Percentiles rank a stretch among this genome's conserved stretches.
Conservation (phyloP, 768 basidiomycete genomes). For the Xerocomellus chrysenteron region DNA sequence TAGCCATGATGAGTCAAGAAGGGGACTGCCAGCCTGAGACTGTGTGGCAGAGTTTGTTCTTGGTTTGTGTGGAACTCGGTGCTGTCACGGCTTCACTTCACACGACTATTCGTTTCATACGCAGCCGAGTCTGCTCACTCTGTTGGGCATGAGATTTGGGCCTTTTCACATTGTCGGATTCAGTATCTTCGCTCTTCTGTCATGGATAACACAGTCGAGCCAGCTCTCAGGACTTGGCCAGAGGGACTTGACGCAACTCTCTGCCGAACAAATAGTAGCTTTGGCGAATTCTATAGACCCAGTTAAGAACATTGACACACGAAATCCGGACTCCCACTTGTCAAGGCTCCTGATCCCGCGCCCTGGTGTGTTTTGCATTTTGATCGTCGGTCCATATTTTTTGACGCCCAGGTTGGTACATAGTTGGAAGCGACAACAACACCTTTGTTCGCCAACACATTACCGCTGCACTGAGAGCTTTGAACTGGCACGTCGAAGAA, state of each 20-base stretch:
- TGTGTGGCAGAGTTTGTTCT: background rate
- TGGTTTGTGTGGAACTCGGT: background rate
- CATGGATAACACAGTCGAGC: constrained; percentile 26
- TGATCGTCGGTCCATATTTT: background rate
- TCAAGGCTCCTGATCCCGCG: constrained; percentile 86
- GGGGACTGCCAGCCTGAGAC: background rate
- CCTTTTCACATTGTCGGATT: constrained; percentile 6
- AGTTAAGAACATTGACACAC: constrained; percentile 62
- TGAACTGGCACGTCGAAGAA: constrained; percentile 87
- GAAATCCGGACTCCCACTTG: constrained; percentile 68
- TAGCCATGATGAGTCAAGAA: constrained; percentile 52
- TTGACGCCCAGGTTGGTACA: constrained; percentile 23
- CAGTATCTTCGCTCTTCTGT: constrained; percentile 15
- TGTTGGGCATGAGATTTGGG: constrained; percentile 17
- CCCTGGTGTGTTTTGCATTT: constrained; percentile 49
- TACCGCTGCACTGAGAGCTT: constrained; percentile 59
- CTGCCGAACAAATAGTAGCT: constrained; percentile 48
- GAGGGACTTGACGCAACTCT: constrained; percentile 43
- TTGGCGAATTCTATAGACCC: constrained; percentile 63
- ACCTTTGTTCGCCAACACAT: constrained; percentile 84
- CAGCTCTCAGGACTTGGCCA: constrained; percentile 34
- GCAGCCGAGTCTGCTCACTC: background rate
- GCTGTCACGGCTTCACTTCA: background rate
- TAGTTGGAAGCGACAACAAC: constrained; percentile 70
- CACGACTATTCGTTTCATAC: constrained; percentile 7